A percentile compares a stretch with the other conserved stretches of the same genome.
These are phyloP conservation scores for Bruguiera sexangula DNA, from an alignment of 345 rosid genomes.

Conservation along the genomic window DNA sequence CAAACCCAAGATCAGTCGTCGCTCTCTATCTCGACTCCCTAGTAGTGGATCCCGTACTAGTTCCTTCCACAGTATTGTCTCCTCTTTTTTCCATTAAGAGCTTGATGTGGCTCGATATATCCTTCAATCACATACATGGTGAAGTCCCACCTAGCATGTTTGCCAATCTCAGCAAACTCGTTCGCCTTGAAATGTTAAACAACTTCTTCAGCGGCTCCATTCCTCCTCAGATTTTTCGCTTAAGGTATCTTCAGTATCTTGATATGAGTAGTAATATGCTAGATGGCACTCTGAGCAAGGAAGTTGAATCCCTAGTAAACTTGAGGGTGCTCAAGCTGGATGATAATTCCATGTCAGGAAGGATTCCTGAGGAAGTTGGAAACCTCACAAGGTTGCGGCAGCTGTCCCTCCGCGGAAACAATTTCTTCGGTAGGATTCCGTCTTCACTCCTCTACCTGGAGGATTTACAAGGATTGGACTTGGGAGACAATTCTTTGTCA, in stretches of 20 bases:
- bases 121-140: slow-evolving; percentile 19
- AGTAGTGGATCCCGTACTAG: background rate
- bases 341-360: slow-evolving; percentile 21
- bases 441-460: slow-evolving; percentile 14
- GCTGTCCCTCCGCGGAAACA: slow-evolving; percentile 21
- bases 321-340: slow-evolving; percentile 24
- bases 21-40: slow-evolving; percentile 22
- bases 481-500: slow-evolving; percentile 25
- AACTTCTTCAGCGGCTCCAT: slow-evolving; percentile 28
- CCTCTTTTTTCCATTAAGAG: slow-evolving; percentile 24
- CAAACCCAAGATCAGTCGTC: slow-evolving; percentile 9
- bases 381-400: slow-evolving; percentile 22
- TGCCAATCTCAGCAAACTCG: slow-evolving; percentile 26
- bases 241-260: slow-evolving; percentile 27
- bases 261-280: slow-evolving; percentile 26
- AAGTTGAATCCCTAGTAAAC: slow-evolving; percentile 12
- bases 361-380: slow-evolving; percentile 28
- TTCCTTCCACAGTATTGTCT: slow-evolving; percentile 19
- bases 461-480: slow-evolving; percentile 21
- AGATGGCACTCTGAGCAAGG: slow-evolving; percentile 4
- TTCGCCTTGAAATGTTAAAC: slow-evolving; percentile 25
- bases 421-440: slow-evolving; percentile 25
- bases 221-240: slow-evolving; percentile 27
- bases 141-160: slow-evolving; percentile 20
- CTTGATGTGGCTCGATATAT: slow-evolving; percentile 26